Conservation (phyloP, 345 rosid genomes). For the Aegle marmelos region DNA sequence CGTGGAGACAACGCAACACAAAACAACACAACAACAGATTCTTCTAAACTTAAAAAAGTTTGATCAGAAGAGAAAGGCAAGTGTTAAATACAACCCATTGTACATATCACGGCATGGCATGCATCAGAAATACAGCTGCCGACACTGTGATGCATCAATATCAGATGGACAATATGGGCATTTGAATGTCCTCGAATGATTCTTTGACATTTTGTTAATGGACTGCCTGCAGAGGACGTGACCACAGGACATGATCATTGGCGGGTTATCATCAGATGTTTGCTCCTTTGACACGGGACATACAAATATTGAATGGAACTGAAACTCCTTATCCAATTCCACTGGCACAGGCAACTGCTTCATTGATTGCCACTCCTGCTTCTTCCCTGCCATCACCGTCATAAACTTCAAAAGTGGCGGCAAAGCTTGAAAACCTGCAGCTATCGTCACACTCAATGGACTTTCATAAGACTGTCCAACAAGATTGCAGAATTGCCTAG, state of each 20-base stretch:
- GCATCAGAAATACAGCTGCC: slow-evolving; percentile 48
- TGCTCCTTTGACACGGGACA: slow-evolving; percentile 74
- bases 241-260: slow-evolving; percentile 68
- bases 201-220: slow-evolving; percentile 50
- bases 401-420: slow-evolving; percentile 58
- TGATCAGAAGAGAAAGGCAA: neutral
- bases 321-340: slow-evolving; percentile 56
- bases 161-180: slow-evolving; percentile 60
- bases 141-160: slow-evolving; percentile 43
- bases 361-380: slow-evolving; percentile 58
- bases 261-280: slow-evolving; percentile 61
- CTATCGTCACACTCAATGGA: slow-evolving; percentile 46
- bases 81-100: slow-evolving; percentile 13
- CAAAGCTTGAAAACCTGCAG: slow-evolving; percentile 58
- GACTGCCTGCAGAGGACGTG: slow-evolving; percentile 70
- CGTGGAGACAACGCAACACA: slow-evolving; percentile 1
- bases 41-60: neutral
- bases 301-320: slow-evolving; percentile 64
- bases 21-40: slow-evolving; percentile 6
- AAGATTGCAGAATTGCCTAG: slow-evolving; percentile 48
- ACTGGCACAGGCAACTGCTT: slow-evolving; percentile 63
- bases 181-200: slow-evolving; percentile 44
- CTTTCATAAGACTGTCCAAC: slow-evolving; percentile 51
- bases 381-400: slow-evolving; percentile 60
- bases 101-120: slow-evolving; percentile 7